Evolutionary conservation across 2,329 filamentous ascomycete species (phyloP).

Genomic region (Sphaceloma murrayae): DNA sequence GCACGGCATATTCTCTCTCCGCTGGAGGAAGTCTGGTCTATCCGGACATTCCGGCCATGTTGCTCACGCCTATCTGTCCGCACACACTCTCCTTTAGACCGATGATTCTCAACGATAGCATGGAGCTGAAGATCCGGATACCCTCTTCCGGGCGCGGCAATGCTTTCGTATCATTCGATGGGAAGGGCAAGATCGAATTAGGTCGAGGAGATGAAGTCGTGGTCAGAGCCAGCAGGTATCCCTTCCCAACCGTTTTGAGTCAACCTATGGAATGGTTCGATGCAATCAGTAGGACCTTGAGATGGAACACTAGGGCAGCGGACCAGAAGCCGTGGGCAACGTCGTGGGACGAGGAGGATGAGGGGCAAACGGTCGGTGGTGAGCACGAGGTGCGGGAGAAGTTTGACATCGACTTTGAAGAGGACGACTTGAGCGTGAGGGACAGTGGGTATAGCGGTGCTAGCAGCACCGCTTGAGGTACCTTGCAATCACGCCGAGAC

Average conservation of each 20-base stretch:
- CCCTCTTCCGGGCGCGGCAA: conserved; percentile 79
- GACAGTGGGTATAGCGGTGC: conserved; percentile 25
- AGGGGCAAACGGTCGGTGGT: conserved; percentile 16
- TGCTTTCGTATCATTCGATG: conserved; percentile 94
- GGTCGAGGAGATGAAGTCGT: conserved; percentile 91
- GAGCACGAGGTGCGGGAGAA: conserved; percentile 49
- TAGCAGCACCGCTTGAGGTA: conserved; percentile 18
- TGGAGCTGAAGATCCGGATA: conserved; percentile 81
- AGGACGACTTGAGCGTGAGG: conserved; percentile 33
- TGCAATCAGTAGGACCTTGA: conserved; percentile 78
- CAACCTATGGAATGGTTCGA: conserved; percentile 80
- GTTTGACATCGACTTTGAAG: conserved; percentile 93
- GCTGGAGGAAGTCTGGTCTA: conserved; percentile 93
- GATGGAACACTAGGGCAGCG: conserved; percentile 86
- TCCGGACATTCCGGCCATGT: conserved; percentile 91
- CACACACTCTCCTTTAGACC: conserved; percentile 94
- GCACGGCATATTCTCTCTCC: conserved; percentile 88
- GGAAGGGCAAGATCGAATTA: conserved; percentile 89
- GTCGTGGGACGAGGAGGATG: conserved; percentile 32
- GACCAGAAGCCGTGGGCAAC: conserved; percentile 71
- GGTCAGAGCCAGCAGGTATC: conserved; percentile 90
- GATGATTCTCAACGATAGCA: conserved; percentile 93
- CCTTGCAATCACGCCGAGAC: background rate
- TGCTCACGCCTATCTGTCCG: conserved; percentile 93
- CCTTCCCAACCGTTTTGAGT: conserved; percentile 90